These are phyloP conservation scores for Zymoseptoria passerinii DNA, from an alignment of 2,329 filamentous ascomycete species.

Conservation along the genomic window DNA sequence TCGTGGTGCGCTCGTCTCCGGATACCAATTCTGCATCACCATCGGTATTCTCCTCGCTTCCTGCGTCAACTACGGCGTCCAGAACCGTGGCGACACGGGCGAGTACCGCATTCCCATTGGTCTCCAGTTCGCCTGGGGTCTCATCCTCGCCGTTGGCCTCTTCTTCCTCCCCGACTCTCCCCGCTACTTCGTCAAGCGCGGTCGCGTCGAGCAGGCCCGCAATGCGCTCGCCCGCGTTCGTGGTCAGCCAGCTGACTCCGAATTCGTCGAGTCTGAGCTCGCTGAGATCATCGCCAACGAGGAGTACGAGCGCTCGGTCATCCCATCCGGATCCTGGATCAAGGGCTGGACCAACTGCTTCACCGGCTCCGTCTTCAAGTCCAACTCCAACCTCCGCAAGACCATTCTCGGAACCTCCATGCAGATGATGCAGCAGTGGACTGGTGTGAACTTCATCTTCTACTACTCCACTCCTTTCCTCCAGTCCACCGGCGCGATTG, in stretches of 20 bases:
- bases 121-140: constrained; percentile 70
- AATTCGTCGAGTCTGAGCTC: constrained; percentile 70
- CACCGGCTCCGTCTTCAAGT: constrained; percentile 44
- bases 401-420: constrained; percentile 41
- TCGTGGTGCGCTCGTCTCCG: constrained; percentile 68
- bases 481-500: constrained; percentile 64
- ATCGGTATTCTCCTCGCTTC: constrained; percentile 59
- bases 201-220: constrained; percentile 57
- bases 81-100: constrained; percentile 52
- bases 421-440: constrained; percentile 52
- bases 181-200: constrained; percentile 75
- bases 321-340: constrained; percentile 58
- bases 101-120: constrained; percentile 75
- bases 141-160: constrained; percentile 65
- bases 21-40: constrained; percentile 78
- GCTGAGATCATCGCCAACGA: constrained; percentile 84
- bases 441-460: constrained; percentile 90
- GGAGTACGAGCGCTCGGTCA: constrained; percentile 67
- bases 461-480: constrained; percentile 71
- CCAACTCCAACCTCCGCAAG: constrained; percentile 43
- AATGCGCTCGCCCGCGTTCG: constrained; percentile 58
- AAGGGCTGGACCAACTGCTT: constrained; percentile 61
- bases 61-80: constrained; percentile 63
- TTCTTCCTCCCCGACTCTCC: constrained; percentile 76
- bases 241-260: constrained; percentile 62